Base-by-base conservation (phyloP, 1,139 yeast species). In the Yamadazyma atmosphaerica region DNA sequence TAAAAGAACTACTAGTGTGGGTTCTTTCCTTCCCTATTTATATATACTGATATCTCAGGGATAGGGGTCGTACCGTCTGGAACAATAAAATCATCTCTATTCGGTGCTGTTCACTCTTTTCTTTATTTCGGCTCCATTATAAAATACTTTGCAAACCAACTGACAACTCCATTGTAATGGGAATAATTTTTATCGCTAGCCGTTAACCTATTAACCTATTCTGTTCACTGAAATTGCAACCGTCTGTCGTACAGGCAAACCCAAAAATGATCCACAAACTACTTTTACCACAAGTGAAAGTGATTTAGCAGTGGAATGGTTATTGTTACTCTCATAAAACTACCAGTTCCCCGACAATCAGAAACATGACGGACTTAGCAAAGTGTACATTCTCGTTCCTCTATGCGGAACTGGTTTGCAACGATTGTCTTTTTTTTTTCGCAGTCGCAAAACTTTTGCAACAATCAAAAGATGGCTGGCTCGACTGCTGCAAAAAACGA, bases 391-490 rank as follows among this genome's bases (percentile, higher is more conserved):
- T n/a, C 5, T n/a, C 26, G 5, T 23, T 23, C n/a, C 26, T n/a
- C 4, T n/a, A 9, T 7, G 4, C 12, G n/a, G 5, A 23, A 10
- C n/a, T 7, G 26, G 12, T 9, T 28, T 28, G 31, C 17, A 10
- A 28, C 21, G 4, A 28, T 15, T 28, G 16, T 28, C 13, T 5
- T 16, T 15, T 14, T 16, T 28, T 28, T 14, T 14, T 16, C 16
- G 19, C 21, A 16, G 9, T 28, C 31, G 31, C 31, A n/a, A 28
- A 28, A 16, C 22, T 16, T 14, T 15, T 28, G 19, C 21, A 16
- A 16, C 21, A 14, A 28, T 14, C 12, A 16, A 19, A 28, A 26
- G 21, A 16, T 28, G 31, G 31, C 31, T 28, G 31, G 31, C 31
- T 16, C 11, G 4, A 28, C 9, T 16, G 31, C 21, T 28, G 19